A percentile compares a stretch with the other conserved stretches of the same genome.
These are phyloP conservation scores for Fusarium chlamydosporum DNA, from an alignment of 2,329 filamentous ascomycete genomes.

Conservation along the genomic window DNA sequence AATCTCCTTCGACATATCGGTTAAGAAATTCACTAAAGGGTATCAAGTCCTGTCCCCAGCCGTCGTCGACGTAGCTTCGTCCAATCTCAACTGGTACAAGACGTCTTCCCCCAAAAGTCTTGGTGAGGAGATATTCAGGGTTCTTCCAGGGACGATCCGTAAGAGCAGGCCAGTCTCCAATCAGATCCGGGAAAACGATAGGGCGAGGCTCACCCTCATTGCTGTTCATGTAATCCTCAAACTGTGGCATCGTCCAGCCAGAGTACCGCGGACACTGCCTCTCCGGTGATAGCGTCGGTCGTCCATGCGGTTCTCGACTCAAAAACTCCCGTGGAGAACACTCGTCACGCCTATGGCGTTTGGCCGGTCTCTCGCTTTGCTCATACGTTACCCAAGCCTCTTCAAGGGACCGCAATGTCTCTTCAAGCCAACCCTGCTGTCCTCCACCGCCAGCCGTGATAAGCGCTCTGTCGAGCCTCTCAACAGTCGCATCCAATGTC, in stretches of 20 bases:
- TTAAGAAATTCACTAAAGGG: conserved; percentile 79
- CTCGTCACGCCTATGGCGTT: conserved; percentile 38
- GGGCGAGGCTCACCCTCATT: conserved; percentile 65
- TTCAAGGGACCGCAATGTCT: conserved; percentile 62
- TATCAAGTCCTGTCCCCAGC: conserved; percentile 87
- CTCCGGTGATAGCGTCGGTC: conserved; percentile 47
- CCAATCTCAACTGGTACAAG: conserved; percentile 91
- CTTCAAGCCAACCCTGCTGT: conserved; percentile 64
- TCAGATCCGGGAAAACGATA: conserved; percentile 76
- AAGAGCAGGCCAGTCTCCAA: conserved; percentile 82
- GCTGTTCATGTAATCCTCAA: conserved; percentile 72
- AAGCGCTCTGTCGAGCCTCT: conserved; percentile 79
- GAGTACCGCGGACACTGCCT: conserved; percentile 51
- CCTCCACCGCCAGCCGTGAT: conserved; percentile 79
- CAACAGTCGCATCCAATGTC: conserved; percentile 70
- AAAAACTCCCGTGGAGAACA: conserved; percentile 46
- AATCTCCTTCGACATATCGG: conserved; percentile 65
- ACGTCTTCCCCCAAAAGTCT: conserved; percentile 81
- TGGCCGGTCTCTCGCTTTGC: conserved; percentile 40
- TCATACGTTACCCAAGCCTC: conserved; percentile 42
- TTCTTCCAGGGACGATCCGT: conserved; percentile 76
- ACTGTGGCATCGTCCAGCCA: conserved; percentile 68
- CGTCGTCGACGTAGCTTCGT: conserved; percentile 86
- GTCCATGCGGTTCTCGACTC: conserved; percentile 49
- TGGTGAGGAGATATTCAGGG: conserved; percentile 79